Conservation (phyloP, 768 basidiomycete species). For the Auriscalpium vulgare region DNA sequence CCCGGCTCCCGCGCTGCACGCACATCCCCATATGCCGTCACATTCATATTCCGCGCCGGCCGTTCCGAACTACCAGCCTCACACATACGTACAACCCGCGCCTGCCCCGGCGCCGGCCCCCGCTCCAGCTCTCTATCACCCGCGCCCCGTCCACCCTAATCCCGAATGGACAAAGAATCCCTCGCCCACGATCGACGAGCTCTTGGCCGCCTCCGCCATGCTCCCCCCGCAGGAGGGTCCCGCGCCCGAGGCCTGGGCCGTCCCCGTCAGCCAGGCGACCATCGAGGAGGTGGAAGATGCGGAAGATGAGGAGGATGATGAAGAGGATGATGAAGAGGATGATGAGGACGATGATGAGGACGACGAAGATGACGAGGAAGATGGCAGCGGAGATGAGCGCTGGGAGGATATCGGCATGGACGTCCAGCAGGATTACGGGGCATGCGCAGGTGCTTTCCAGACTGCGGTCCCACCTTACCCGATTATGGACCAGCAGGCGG, state of each 20-base stretch:
- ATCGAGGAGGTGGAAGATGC: slow-evolving; percentile 9
- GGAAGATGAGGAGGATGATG: slow-evolving; percentile 6
- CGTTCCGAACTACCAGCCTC: background rate
- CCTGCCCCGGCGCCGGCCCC: background rate
- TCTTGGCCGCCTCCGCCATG: background rate
- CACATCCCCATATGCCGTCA: too few relatives aligned
- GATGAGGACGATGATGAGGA: slow-evolving; percentile 7
- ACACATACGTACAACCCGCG: background rate
- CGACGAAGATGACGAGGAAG: slow-evolving; percentile 1
- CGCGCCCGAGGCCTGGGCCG: background rate
- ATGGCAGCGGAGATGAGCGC: slow-evolving; percentile 2
- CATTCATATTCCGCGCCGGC: too few relatives aligned
- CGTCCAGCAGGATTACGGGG: slow-evolving; percentile 1
- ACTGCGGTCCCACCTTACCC: background rate
- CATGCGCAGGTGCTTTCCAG: background rate
- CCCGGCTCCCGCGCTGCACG: too few relatives aligned
- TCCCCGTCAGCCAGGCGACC: slow-evolving; percentile 4
- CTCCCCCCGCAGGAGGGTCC: background rate
- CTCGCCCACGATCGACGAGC: slow-evolving; percentile 5
- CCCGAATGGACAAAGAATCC: slow-evolving; percentile 12
- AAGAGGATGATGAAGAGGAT: slow-evolving; percentile 4
- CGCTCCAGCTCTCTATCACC: slow-evolving; percentile 3
- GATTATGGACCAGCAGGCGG: background rate
- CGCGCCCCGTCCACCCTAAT: slow-evolving; percentile 8
- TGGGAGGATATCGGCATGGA: slow-evolving; percentile 3